Conservation (phyloP, 148 eudicot genomes). For the Rhododendron williamsianum region DNA sequence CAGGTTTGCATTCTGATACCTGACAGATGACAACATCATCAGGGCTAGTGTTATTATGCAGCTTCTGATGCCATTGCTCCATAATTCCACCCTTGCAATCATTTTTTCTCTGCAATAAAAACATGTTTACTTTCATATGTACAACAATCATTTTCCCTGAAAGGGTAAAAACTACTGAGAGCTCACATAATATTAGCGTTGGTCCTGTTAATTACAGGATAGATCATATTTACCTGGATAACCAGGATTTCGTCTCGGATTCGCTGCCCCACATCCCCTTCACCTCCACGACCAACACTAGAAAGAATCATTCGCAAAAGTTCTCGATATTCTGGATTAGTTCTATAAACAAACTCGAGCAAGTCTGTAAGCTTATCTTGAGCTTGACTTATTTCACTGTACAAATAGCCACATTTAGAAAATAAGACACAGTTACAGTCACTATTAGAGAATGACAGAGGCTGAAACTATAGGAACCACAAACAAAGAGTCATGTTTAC, state of each 20-base stretch:
- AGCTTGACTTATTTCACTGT: constrained; percentile 97
- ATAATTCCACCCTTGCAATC: constrained; percentile 93
- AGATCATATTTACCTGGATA: constrained; percentile 50
- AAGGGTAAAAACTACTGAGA: background rate
- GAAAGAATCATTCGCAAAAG: constrained; percentile 80
- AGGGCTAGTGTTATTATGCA: constrained; percentile 98
- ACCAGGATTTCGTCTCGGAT: constrained; percentile 97
- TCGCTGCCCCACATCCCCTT: constrained; percentile 99
- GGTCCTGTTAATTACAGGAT: background rate
- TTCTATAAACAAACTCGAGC: constrained; percentile 65
- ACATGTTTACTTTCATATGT: background rate
- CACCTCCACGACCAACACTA: constrained; percentile 97
- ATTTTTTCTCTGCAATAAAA: constrained; percentile 70
- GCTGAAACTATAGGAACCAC: background rate
- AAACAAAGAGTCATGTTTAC: constrained; percentile 21
- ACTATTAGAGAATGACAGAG: background rate
- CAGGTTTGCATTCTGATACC: constrained; percentile 36
- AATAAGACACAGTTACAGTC: background rate
- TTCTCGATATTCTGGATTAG: constrained; percentile 69
- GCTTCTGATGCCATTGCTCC: constrained; percentile 99
- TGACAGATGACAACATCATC: constrained; percentile 97
- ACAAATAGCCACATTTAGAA: background rate
- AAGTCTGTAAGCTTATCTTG: constrained; percentile 91
- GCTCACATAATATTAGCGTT: background rate
- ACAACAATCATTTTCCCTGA: background rate